Evolutionary conservation across 1,139 yeast genomes (phyloP), one percentile per base, ranked within the genome.

Genomic region (Yamadazyma siamensis): DNA sequence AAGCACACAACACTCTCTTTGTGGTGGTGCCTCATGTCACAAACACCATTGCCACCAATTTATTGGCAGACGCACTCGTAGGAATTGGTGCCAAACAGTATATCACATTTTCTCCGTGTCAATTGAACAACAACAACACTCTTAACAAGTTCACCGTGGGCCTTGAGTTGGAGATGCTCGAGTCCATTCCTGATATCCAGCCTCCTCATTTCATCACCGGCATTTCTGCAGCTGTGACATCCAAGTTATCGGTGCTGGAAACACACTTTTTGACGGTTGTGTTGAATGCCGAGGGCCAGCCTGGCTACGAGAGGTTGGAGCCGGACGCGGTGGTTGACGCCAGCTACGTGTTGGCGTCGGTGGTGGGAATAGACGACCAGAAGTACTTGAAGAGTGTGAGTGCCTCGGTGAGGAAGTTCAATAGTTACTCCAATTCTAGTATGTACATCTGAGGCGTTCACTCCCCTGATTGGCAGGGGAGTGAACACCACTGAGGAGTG

Each of bases 201-300:
- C 83, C 83, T 3, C 83, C 83, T 0, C 77, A 71, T 46, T 62
- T 66, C 29, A 55, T 77, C 16, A 71, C 80, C 0, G 83, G 83
- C 0, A 58, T 67, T 10, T 41, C 66, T 1, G 82, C 72, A 0
- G 52, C 77, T 0, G 23, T 74, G 3, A 42, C 59, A 1, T 56
- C 76, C 1, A 55, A 48, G 17, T 43, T 62, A 26, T 25, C 38
- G 2, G 38, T 40, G 5, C 10, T n/a, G 13, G 39, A 50, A 0
- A 39, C 41, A 12, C 25, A 32, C 6, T 34, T 35, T 2, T 40
- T 50, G 9, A 34, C 59, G 2, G 43, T 75, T 9, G 61, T 65
- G 0, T 52, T 74, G 36, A 65, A 73, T 40, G 65, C 79, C 10
- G 81, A 75, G 48, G 81, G 82, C 13, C 77, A 72, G 26, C 59